Conservation (phyloP, 441 rosid species). For the Gossypium schwendimanii region DNA sequence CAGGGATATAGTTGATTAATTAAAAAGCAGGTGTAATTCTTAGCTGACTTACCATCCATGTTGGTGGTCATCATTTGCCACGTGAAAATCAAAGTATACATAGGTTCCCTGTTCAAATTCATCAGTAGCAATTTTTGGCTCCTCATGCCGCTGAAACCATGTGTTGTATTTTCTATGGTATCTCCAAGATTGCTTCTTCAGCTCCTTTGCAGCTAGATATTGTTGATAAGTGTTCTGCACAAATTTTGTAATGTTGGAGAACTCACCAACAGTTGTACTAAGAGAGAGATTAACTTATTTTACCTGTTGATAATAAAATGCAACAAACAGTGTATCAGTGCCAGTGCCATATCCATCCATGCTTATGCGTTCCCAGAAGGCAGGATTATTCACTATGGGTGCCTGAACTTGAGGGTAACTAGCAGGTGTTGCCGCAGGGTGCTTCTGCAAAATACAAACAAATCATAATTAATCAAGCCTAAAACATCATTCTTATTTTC, state of each 20-base stretch:
- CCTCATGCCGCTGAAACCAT: conserved; percentile 97
- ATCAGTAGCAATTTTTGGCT: conserved; percentile 89
- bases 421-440: conserved; percentile 71
- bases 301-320: conserved; percentile 98
- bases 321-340: conserved; percentile 90
- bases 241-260: conserved; percentile 12
- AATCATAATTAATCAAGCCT: neutral
- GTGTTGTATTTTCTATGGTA: conserved; percentile 95
- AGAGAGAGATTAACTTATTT: neutral
- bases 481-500: neutral
- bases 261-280: neutral
- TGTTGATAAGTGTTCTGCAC: conserved; percentile 91
- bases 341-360: conserved; percentile 60
- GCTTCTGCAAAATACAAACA: conserved; percentile 54
- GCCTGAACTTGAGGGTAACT: conserved; percentile 94
- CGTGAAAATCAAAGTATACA: conserved; percentile 91
- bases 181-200: conserved; percentile 99
- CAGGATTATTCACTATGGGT: conserved; percentile 78
- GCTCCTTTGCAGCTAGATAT: conserved; percentile 91
- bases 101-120: conserved; percentile 96
- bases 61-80: conserved; percentile 68
- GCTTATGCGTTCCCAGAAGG: conserved; percentile 80
- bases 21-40: neutral
- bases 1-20: neutral
- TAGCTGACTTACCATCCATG: conserved; percentile 71